These are phyloP conservation scores for Nemania diffusa DNA, from an alignment of 2,329 filamentous ascomycete species.

Conservation along the genomic window DNA sequence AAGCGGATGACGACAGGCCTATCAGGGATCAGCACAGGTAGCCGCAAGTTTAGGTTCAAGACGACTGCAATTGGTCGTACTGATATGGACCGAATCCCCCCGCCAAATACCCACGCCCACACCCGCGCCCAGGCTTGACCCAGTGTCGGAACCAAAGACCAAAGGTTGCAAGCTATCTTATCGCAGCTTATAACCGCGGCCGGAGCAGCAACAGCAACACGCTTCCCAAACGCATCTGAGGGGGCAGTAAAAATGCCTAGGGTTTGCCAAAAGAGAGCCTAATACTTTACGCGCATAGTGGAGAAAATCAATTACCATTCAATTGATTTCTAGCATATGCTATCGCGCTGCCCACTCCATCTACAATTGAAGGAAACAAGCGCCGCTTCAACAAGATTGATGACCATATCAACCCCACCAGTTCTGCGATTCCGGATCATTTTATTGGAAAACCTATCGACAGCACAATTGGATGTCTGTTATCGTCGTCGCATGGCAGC, in stretches of 20 bases:
- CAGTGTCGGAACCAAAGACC: constrained; percentile 32
- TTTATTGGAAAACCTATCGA: not conserved
- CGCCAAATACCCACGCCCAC: constrained; percentile 28
- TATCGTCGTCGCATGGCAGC: constrained; percentile 30
- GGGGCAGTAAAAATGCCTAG: not conserved
- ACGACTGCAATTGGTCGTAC: constrained; percentile 44
- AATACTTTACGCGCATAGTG: not conserved
- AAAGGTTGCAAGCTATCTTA: constrained; percentile 12
- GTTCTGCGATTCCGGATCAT: constrained; percentile 29
- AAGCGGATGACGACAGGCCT: constrained; percentile 44
- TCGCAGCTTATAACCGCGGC: constrained; percentile 25
- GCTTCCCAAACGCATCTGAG: constrained; percentile 9
- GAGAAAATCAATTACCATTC: constrained; percentile 4
- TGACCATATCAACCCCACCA: constrained; percentile 25
- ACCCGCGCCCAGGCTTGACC: constrained; percentile 37
- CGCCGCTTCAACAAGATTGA: constrained; percentile 1
- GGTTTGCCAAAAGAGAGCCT: constrained; percentile 3
- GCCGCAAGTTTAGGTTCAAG: constrained; percentile 47
- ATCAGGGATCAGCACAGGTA: constrained; percentile 45
- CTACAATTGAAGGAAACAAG: not conserved
- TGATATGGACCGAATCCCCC: constrained; percentile 42
- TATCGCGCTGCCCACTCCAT: not conserved
- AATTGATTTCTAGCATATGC: constrained; percentile 8
- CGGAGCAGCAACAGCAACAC: not conserved
- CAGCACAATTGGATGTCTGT: constrained; percentile 8